Percentiles rank a stretch among this genome's conserved stretches.
Evolutionary conservation across 306 rosid species (phyloP).

Genomic region (Cicer bijugum): DNA sequence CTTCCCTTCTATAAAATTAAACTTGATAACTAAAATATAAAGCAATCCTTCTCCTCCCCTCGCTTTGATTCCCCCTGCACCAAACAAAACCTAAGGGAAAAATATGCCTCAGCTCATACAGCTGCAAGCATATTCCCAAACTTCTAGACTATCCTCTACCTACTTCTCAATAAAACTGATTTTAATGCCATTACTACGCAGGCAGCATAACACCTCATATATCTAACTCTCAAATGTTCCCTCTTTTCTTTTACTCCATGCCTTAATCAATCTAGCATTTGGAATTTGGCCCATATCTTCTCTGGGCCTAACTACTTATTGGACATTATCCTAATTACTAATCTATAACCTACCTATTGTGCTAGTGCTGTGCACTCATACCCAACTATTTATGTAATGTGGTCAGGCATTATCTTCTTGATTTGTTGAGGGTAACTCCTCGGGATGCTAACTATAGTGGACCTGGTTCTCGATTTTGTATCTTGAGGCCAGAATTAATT

Average conservation of each 20-base stretch:
- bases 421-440: constrained; percentile 97
- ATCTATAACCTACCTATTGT: background rate
- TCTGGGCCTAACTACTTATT: background rate
- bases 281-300: constrained; percentile 1
- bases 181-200: background rate
- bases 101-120: background rate
- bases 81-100: background rate
- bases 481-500: constrained; percentile 87
- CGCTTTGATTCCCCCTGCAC: background rate
- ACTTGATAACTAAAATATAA: no score
- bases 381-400: constrained; percentile 22
- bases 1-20: no score
- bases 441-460: constrained; percentile 94
- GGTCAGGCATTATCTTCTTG: constrained; percentile 93
- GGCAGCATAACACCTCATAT: background rate
- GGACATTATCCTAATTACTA: background rate
- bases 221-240: background rate
- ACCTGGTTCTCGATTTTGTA: constrained; percentile 85
- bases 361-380: constrained; percentile 33
- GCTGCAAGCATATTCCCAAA: background rate
- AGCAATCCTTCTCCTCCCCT: background rate
- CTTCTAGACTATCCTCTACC: background rate
- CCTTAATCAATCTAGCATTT: background rate
- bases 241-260: background rate
- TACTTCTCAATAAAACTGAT: background rate